phyloP scores from a whole-genome alignment of 257 asterid species.

The Agastache rugosa region DNA sequence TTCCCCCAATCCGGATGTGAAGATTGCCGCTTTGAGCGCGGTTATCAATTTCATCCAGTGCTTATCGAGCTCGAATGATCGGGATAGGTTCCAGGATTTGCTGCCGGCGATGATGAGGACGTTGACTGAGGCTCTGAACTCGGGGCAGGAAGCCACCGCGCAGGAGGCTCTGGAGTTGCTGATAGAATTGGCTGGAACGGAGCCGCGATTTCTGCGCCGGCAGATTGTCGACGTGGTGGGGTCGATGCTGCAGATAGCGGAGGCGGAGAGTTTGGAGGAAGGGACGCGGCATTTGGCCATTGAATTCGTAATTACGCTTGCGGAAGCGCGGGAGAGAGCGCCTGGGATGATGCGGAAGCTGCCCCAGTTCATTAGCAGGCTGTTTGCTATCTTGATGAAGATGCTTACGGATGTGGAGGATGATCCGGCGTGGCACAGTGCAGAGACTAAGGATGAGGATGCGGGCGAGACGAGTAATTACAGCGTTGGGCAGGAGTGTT shows the following conservation, averaged over 20 bases:
- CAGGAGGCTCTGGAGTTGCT: constrained; percentile 93
- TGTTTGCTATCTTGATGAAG: constrained; percentile 80
- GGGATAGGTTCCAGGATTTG: constrained; percentile 96
- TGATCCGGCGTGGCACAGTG: constrained; percentile 92
- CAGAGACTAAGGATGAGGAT: constrained; percentile 86
- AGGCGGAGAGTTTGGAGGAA: constrained; percentile 89
- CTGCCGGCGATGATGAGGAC: constrained; percentile 95
- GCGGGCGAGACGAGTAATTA: constrained; percentile 96
- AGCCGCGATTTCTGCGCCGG: constrained; percentile 88
- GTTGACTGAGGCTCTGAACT: constrained; percentile 83
- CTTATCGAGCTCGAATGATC: constrained; percentile 62
- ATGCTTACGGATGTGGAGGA: constrained; percentile 92
- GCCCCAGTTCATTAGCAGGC: constrained; percentile 84
- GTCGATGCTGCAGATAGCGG: constrained; percentile 91
- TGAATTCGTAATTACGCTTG: constrained; percentile 89
- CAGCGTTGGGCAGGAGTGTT: constrained; percentile 92
- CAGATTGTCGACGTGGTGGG: constrained; percentile 95
- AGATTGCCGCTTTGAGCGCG: constrained; percentile 90
- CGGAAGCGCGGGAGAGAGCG: constrained; percentile 96
- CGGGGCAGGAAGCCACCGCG: constrained; percentile 91
- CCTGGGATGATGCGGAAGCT: constrained; percentile 99
- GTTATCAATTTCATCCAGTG: constrained; percentile 92
- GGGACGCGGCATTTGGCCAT: constrained; percentile 94
- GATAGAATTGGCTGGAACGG: constrained; percentile 94
- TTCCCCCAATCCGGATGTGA: constrained; percentile 70